These are phyloP conservation scores for Monosporozyma siamensis DNA, from an alignment of 805 yeast genomes.

Conservation along the genomic window DNA sequence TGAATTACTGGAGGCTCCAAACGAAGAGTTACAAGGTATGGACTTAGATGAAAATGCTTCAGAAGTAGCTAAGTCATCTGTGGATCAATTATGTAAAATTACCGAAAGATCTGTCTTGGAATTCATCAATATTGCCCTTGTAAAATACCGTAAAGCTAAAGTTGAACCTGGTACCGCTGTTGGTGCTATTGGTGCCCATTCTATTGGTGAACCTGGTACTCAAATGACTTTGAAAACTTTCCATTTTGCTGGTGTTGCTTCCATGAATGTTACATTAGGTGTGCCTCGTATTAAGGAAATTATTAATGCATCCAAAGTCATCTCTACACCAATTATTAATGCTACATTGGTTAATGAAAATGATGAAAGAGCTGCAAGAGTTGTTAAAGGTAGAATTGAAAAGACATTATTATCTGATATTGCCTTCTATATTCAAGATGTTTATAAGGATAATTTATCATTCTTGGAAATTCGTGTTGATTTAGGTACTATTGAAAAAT, in stretches of 20 bases:
- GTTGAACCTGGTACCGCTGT: constrained; percentile 99
- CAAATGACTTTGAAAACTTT: constrained; percentile 95
- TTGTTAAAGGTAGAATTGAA: constrained; percentile 94
- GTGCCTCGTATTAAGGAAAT: constrained; percentile 99
- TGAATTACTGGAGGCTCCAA: constrained; percentile 36
- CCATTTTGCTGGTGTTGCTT: constrained; percentile 99
- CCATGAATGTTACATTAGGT: constrained; percentile 97
- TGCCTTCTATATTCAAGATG: constrained; percentile 86
- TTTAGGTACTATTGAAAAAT: constrained; percentile 69
- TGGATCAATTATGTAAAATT: constrained; percentile 59
- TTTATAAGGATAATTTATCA: constrained; percentile 71
- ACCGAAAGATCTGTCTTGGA: constrained; percentile 48
- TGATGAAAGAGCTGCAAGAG: constrained; percentile 97
- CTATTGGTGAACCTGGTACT: constrained; percentile 99
- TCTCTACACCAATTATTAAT: constrained; percentile 93
- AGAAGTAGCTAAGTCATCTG: constrained; percentile 36
- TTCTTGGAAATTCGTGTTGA: constrained; percentile 77
- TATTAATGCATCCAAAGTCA: constrained; percentile 90
- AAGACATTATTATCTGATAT: constrained; percentile 83
- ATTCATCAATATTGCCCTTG: constrained; percentile 68
- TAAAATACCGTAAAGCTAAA: constrained; percentile 77
- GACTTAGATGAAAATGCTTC: constrained; percentile 33
- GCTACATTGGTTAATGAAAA: constrained; percentile 86
- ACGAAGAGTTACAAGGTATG: constrained; percentile 36
- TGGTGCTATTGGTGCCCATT: constrained; percentile 98